Conservation (phyloP, 768 basidiomycete species). For the Suillus placidus region DNA sequence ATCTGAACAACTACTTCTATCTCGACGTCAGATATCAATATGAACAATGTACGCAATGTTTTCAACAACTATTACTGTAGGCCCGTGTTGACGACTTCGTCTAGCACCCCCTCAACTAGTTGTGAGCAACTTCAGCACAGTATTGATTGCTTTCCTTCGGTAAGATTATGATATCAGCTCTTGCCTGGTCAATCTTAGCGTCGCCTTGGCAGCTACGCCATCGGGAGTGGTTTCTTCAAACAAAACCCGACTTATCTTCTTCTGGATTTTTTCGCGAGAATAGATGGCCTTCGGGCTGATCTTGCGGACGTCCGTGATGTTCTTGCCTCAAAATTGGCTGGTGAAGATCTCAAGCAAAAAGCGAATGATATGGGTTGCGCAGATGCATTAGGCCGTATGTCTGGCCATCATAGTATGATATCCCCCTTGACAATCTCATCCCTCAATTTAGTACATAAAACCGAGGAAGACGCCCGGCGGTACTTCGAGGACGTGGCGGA, state of each 20-base stretch:
- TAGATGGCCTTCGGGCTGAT: not conserved
- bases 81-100: not conserved
- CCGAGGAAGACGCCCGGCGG: slow-evolving; percentile 5
- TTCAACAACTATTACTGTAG: not conserved
- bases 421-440: not conserved
- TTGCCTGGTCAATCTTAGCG: not conserved
- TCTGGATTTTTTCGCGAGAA: slow-evolving; percentile 5
- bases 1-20: slow-evolving; percentile 24
- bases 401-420: not conserved
- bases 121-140: slow-evolving; percentile 19
- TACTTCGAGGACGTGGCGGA: slow-evolving; percentile 14
- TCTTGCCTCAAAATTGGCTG: slow-evolving; percentile 1
- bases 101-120: slow-evolving; percentile 10
- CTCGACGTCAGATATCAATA: not conserved
- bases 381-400: slow-evolving; percentile 4
- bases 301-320: slow-evolving; percentile 5
- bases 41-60: not conserved
- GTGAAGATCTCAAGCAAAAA: not conserved
- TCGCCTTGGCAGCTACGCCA: not conserved
- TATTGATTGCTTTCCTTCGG: slow-evolving; percentile 22
- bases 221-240: slow-evolving; percentile 19
- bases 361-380: slow-evolving; percentile 10
- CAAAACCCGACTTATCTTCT: not conserved
- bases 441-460: not conserved
- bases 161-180: not conserved